Evolutionary conservation across 2,329 filamentous ascomycete genomes (phyloP).

Genomic region (Claviceps monticola): DNA sequence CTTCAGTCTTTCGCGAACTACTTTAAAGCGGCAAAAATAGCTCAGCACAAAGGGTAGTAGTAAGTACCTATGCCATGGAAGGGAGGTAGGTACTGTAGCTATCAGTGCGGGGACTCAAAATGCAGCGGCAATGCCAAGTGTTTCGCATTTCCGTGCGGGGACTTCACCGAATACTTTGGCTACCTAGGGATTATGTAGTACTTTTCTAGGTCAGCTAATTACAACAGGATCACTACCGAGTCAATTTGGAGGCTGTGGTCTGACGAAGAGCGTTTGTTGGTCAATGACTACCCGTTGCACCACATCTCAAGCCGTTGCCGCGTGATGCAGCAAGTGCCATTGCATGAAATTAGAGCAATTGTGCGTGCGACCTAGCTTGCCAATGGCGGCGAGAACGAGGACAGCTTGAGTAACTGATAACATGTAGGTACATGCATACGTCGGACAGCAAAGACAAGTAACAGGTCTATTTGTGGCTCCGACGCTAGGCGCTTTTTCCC

Average conservation of each 20-base stretch:
- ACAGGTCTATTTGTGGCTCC: not conserved
- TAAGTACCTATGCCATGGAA: no score
- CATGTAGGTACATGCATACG: not conserved
- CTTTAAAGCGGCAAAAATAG: not conserved
- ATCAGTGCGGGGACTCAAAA: not conserved
- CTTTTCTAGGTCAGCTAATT: not conserved
- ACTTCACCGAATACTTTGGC: not conserved
- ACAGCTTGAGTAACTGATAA: not conserved
- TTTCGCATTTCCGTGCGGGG: not conserved
- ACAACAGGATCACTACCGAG: not conserved
- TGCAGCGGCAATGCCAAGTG: not conserved
- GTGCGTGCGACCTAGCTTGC: not conserved
- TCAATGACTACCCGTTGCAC: not conserved
- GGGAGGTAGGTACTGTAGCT: not conserved
- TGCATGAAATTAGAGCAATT: not conserved
- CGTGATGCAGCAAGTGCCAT: not conserved
- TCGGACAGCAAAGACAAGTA: not conserved
- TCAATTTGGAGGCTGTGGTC: not conserved
- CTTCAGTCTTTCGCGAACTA: not conserved
- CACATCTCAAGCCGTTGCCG: conserved; percentile 1
- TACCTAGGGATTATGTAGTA: no score
- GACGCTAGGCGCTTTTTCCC: not conserved
- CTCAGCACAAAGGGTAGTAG: not conserved
- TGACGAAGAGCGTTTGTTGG: not conserved
- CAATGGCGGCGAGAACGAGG: not conserved